These are phyloP conservation scores for Sungouiella blattae DNA, from an alignment of 805 yeast species.

Conservation along the genomic window DNA sequence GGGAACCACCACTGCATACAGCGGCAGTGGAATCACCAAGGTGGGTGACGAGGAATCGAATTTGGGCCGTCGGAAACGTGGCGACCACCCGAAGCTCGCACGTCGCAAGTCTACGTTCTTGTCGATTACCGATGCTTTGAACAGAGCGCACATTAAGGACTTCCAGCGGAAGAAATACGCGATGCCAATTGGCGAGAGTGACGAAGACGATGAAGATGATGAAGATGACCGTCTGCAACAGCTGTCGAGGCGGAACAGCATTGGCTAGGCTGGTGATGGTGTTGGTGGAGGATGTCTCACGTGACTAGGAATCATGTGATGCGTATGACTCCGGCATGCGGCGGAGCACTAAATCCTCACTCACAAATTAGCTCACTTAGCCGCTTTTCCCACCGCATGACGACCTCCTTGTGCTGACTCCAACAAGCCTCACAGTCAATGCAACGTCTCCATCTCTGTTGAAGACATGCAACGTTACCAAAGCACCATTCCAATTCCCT, in stretches of 20 bases:
- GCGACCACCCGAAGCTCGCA: slow-evolving; percentile 2
- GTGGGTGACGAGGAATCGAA: slow-evolving; percentile 1
- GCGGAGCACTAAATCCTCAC: too few relatives aligned
- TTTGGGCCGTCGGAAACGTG: slow-evolving; percentile 1
- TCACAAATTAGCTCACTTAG: too few relatives aligned
- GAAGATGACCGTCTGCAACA: slow-evolving; percentile 2
- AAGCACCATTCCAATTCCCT: too few relatives aligned
- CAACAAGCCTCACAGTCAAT: too few relatives aligned
- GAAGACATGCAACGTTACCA: too few relatives aligned
- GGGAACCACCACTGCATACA: slow-evolving; percentile 11
- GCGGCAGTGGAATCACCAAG: background rate
- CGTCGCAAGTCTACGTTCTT: slow-evolving; percentile 35
- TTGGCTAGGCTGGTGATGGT: too few relatives aligned
- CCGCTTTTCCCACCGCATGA: too few relatives aligned
- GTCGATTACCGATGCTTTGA: slow-evolving; percentile 52
- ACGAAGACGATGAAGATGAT: slow-evolving; percentile 36
- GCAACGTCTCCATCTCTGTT: too few relatives aligned
- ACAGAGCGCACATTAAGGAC: slow-evolving; percentile 79
- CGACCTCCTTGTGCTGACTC: too few relatives aligned
- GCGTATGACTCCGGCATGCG: too few relatives aligned
- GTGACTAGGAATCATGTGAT: background rate
- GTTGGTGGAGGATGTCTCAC: too few relatives aligned
- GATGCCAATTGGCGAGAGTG: slow-evolving; percentile 25
- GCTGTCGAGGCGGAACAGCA: background rate
- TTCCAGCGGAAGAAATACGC: slow-evolving; percentile 62